Percentiles rank a stretch among this genome's conserved stretches.
These are phyloP conservation scores for Tephrocybe sp. DNA, from an alignment of 768 basidiomycete genomes.

Conservation along the genomic window DNA sequence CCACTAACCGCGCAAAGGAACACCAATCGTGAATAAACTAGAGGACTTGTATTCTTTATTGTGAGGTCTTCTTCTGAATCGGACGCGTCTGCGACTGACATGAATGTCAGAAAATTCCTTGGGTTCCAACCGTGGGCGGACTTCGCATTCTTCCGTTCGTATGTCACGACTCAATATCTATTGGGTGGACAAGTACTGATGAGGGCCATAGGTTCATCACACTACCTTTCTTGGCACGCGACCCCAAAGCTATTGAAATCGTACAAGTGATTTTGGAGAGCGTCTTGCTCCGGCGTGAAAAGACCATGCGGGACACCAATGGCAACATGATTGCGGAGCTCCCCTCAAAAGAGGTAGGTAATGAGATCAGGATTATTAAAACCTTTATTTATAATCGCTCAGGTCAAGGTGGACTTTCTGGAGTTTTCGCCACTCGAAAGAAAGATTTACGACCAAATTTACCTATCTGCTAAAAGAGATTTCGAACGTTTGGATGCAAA, in stretches of 20 bases:
- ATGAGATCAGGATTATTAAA: neutral
- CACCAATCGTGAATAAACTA: constrained; percentile 92
- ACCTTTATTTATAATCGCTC: constrained; percentile 4
- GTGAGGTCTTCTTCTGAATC: constrained; percentile 28
- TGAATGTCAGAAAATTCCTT: constrained; percentile 62
- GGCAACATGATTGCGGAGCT: constrained; percentile 88
- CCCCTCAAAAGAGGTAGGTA: constrained; percentile 73
- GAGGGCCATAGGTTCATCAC: constrained; percentile 69
- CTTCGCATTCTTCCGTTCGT: constrained; percentile 88
- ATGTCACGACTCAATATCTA: constrained; percentile 22
- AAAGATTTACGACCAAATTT: constrained; percentile 88
- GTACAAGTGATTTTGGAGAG: constrained; percentile 94
- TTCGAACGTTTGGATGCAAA: constrained; percentile 80
- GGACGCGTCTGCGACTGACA: neutral
- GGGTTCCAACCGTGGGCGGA: constrained; percentile 80
- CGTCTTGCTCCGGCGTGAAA: constrained; percentile 84
- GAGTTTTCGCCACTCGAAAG: constrained; percentile 79
- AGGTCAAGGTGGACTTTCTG: constrained; percentile 73
- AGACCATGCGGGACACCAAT: constrained; percentile 84
- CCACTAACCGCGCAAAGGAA: constrained; percentile 42
- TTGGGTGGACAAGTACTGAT: constrained; percentile 3
- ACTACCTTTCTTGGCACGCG: constrained; percentile 85
- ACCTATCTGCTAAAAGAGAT: constrained; percentile 70
- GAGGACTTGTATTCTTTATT: constrained; percentile 89
- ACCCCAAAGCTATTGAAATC: constrained; percentile 91